Evolutionary conservation across 805 yeast genomes (phyloP).

Genomic region (Metschnikowia aberdeeniae): DNA sequence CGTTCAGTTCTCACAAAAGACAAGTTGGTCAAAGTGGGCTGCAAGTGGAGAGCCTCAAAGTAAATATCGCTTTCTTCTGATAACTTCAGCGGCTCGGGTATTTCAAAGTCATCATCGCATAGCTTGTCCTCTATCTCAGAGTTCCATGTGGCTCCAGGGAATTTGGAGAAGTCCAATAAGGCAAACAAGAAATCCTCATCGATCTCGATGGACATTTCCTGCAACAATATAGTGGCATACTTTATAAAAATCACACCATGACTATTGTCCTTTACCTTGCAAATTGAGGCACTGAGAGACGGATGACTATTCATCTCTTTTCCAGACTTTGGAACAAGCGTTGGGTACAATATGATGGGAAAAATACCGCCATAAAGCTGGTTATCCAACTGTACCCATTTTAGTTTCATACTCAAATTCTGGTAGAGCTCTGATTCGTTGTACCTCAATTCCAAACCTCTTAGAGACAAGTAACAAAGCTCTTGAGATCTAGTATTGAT

Average conservation of each 20-base stretch:
- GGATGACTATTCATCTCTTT: conserved; percentile 88
- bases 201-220: conserved; percentile 86
- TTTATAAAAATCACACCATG: conserved; percentile 90
- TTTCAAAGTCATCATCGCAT: conserved; percentile 56
- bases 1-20: conserved; percentile 90
- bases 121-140: conserved; percentile 40
- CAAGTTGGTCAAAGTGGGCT: conserved; percentile 82
- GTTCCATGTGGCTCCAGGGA: conserved; percentile 82
- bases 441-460: conserved; percentile 77
- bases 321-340: conserved; percentile 78
- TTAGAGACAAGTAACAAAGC: conserved; percentile 72
- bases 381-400: conserved; percentile 95
- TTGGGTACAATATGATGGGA: conserved; percentile 87
- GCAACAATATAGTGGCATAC: conserved; percentile 83
- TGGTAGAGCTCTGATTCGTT: conserved; percentile 83
- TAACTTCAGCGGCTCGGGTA: conserved; percentile 66
- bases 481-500: conserved; percentile 71
- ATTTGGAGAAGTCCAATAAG: conserved; percentile 69
- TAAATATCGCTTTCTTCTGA: conserved; percentile 69
- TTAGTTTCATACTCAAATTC: conserved; percentile 71
- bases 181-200: conserved; percentile 92
- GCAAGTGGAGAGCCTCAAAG: conserved; percentile 88
- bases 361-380: conserved; percentile 83
- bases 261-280: conserved; percentile 79
- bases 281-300: conserved; percentile 77